Percentiles rank a stretch among this genome's conserved stretches.
Evolutionary conservation across 768 basidiomycete genomes (phyloP).

Genomic region (Kwoniella sp.): DNA sequence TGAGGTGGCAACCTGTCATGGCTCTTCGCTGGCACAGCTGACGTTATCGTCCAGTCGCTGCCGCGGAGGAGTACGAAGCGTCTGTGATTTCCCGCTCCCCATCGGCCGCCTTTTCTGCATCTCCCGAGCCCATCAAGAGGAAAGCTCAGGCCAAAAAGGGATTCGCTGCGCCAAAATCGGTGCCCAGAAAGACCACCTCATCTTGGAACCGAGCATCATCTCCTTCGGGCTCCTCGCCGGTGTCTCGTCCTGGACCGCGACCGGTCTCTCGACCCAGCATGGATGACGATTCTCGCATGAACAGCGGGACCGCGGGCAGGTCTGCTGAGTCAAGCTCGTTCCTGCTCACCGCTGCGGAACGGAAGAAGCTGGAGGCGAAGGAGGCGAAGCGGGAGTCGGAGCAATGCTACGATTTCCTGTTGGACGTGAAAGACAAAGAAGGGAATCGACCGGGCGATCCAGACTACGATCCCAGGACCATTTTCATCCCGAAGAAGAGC

Average conservation of each 20-base stretch:
- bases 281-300: constrained; percentile 4
- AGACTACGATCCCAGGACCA: constrained; percentile 83
- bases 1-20: constrained; percentile 11
- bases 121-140: constrained; percentile 19
- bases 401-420: constrained; percentile 69
- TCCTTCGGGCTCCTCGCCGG: constrained; percentile 3
- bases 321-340: constrained; percentile 53
- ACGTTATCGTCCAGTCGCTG: constrained; percentile 20
- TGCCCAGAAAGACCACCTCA: constrained; percentile 8
- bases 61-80: constrained; percentile 36
- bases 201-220: constrained; percentile 10
- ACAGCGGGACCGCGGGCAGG: background rate
- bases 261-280: constrained; percentile 16
- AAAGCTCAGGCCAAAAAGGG: constrained; percentile 18
- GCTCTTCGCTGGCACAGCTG: background rate
- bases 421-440: constrained; percentile 74
- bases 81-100: constrained; percentile 21
- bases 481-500: constrained; percentile 68
- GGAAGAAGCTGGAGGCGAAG: constrained; percentile 68
- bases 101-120: constrained; percentile 10
- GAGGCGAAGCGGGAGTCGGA: constrained; percentile 76
- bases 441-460: constrained; percentile 70
- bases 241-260: constrained; percentile 26
- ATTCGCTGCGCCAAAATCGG: constrained; percentile 21
- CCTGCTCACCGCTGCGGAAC: constrained; percentile 73